phyloP scores from a whole-genome alignment of 139 green algal genomes.

The Chlorella sp. region DNA sequence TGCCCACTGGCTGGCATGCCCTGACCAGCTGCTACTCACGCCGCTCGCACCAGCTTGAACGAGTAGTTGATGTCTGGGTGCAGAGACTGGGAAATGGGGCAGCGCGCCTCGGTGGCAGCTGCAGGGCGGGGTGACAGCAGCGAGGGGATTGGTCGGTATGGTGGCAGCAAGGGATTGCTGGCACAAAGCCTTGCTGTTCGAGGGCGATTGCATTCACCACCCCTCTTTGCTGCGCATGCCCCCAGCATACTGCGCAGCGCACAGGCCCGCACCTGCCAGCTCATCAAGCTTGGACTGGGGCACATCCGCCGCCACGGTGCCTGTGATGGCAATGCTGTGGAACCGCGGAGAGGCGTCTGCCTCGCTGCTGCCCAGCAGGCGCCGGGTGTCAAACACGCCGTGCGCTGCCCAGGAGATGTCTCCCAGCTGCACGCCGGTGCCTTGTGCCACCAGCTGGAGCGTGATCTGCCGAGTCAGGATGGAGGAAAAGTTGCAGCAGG shows the following conservation, averaged over 20 bases:
- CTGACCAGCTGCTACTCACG: background rate
- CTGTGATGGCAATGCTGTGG: background rate
- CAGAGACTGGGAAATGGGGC: conserved; percentile 14
- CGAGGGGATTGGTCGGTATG: no score
- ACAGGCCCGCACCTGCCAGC: background rate
- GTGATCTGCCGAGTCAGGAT: no score
- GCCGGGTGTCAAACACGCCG: conserved; percentile 11
- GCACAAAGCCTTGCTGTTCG: no score
- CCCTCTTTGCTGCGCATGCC: no score
- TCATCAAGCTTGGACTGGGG: background rate
- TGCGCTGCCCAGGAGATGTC: background rate
- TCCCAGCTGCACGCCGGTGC: background rate
- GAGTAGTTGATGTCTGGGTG: background rate
- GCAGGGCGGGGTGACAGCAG: background rate
- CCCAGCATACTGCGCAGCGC: background rate
- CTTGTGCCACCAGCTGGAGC: background rate
- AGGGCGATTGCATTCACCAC: no score
- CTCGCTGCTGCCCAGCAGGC: background rate
- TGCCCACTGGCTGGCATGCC: no score
- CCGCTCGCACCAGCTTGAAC: background rate
- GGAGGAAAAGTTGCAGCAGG: background rate
- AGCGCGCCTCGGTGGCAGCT: background rate
- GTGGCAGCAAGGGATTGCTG: no score
- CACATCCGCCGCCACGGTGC: background rate
- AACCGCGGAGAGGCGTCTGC: background rate